Conservation (phyloP, 2,329 filamentous ascomycete genomes). For the Teratosphaeria nubilosa region DNA sequence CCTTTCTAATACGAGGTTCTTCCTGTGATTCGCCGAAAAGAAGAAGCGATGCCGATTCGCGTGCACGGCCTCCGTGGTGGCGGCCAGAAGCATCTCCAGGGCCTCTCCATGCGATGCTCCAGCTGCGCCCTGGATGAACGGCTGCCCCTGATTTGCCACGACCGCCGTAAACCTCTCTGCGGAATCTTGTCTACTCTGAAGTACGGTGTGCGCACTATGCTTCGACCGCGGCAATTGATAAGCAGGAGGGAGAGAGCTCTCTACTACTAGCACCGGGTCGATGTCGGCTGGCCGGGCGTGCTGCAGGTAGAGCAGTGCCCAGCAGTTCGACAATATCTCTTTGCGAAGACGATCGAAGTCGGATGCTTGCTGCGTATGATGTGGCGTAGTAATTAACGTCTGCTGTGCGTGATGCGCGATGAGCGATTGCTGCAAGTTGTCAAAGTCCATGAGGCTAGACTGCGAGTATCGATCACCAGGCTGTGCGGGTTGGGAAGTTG, state of each 20-base stretch:
- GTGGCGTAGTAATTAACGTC: background rate
- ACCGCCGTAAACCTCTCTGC: background rate
- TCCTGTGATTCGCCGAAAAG: background rate
- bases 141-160: background rate
- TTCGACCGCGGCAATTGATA: background rate
- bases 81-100: background rate
- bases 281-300: background rate
- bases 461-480: background rate
- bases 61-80: background rate
- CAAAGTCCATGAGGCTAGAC: background rate
- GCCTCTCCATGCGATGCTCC: background rate
- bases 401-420: background rate
- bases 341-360: background rate
- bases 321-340: background rate
- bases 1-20: background rate
- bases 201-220: background rate
- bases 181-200: background rate
- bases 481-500: background rate
- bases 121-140: background rate
- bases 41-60: background rate
- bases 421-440: background rate
- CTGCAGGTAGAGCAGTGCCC: background rate
- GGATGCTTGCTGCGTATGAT: background rate
- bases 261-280: background rate
- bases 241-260: background rate